Percentiles rank a stretch among this genome's conserved stretches.
Conservation (phyloP, 192 early-diverging fungal species). For the Coemansia sp. region DNA sequence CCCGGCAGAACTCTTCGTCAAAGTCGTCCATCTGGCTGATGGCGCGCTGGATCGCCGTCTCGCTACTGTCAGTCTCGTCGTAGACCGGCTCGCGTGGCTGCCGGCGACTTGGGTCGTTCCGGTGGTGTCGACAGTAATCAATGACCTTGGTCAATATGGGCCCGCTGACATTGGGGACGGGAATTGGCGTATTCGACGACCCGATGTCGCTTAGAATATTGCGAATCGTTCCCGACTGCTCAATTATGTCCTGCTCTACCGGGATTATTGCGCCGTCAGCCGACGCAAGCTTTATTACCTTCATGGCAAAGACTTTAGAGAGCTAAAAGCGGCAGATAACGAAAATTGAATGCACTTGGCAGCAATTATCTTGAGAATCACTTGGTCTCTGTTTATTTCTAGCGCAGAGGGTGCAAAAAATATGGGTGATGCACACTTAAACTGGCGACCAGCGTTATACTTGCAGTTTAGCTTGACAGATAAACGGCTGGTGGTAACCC, state of each 20-base stretch:
- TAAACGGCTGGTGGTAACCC: constrained; percentile 36
- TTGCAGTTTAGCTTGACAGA: neutral
- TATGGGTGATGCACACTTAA: too few relatives aligned
- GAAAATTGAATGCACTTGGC: too few relatives aligned
- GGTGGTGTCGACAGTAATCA: constrained; percentile 79
- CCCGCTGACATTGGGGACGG: constrained; percentile 71
- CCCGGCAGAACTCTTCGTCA: constrained; percentile 74
- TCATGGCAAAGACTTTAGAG: too few relatives aligned
- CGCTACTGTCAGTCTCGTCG: constrained; percentile 52
- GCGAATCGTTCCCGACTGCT: constrained; percentile 71
- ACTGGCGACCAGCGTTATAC: too few relatives aligned
- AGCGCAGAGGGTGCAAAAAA: too few relatives aligned
- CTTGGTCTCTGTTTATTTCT: too few relatives aligned
- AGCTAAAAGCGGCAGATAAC: too few relatives aligned
- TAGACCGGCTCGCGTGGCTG: constrained; percentile 47
- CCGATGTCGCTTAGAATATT: constrained; percentile 80
- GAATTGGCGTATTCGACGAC: constrained; percentile 64
- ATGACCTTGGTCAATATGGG: constrained; percentile 77
- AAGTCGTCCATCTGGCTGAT: constrained; percentile 73
- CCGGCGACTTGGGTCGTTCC: constrained; percentile 70
- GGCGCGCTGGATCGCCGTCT: constrained; percentile 56
- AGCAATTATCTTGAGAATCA: too few relatives aligned
- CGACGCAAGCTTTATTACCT: too few relatives aligned
- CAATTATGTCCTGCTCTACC: constrained; percentile 64
- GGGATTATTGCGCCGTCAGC: too few relatives aligned